Conservation (phyloP, 1,139 yeast genomes). For the Candida smagusa region DNA sequence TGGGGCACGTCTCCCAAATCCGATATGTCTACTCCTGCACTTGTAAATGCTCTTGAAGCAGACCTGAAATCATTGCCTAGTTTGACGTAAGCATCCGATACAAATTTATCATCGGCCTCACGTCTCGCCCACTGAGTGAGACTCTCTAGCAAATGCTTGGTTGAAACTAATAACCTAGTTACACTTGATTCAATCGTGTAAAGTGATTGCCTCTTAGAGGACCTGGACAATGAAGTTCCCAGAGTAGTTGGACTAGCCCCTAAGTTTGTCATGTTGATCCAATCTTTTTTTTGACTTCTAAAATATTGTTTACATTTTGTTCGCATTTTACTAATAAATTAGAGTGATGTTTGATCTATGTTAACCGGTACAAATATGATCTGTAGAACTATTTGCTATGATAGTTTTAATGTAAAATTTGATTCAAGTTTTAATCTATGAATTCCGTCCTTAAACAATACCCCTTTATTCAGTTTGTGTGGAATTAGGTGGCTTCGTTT, state of each 20-base stretch:
- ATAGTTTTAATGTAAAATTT: too few relatives aligned
- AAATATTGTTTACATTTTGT: neutral
- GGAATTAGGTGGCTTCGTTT: too few relatives aligned
- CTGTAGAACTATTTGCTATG: too few relatives aligned
- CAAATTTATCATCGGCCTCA: constrained; percentile 75
- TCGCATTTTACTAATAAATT: neutral
- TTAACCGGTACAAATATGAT: too few relatives aligned
- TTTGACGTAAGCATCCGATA: constrained; percentile 87
- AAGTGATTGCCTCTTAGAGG: constrained; percentile 33
- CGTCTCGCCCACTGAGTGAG: constrained; percentile 89
- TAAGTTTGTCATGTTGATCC: constrained; percentile 4
- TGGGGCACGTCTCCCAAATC: constrained; percentile 80
- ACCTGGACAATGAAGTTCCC: constrained; percentile 8
- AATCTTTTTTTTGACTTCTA: neutral
- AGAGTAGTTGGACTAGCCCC: constrained; percentile 7
- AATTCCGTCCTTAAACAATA: too few relatives aligned
- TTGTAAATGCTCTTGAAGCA: constrained; percentile 70
- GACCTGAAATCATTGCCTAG: constrained; percentile 92
- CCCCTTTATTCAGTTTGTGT: too few relatives aligned
- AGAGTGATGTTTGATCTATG: too few relatives aligned
- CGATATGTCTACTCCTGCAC: constrained; percentile 63
- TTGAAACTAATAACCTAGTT: constrained; percentile 78
- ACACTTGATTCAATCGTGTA: constrained; percentile 81
- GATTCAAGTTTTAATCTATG: too few relatives aligned
- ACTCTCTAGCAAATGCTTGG: constrained; percentile 81